Evolutionary conservation across 768 basidiomycete genomes (phyloP).

Genomic region (Boletus coccyginus): DNA sequence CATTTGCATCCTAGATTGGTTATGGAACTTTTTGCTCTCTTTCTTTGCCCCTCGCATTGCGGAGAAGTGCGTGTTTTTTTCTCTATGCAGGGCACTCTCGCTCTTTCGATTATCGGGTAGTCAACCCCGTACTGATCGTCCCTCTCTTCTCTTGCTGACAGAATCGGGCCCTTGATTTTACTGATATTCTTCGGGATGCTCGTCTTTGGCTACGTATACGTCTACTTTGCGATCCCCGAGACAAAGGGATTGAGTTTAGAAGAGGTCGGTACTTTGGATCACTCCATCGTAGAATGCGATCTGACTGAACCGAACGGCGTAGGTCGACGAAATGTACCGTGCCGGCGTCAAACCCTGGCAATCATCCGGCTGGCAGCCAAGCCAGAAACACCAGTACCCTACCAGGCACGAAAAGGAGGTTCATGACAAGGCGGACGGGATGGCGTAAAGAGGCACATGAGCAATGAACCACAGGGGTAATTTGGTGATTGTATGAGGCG

Average conservation of each 20-base stretch:
- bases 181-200: constrained; percentile 78
- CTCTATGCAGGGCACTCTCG: too few species aligned
- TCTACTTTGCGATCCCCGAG: constrained; percentile 79
- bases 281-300: not conserved
- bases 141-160: constrained; percentile 7
- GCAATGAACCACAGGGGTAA: too few species aligned
- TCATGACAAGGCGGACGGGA: not conserved
- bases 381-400: constrained; percentile 29
- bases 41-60: too few species aligned
- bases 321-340: constrained; percentile 75
- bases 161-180: constrained; percentile 73
- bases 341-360: constrained; percentile 63
- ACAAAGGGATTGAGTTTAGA: constrained; percentile 75
- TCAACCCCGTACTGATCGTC: not conserved
- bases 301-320: not conserved
- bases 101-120: not conserved
- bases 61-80: too few species aligned
- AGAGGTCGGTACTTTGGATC: constrained; percentile 42
- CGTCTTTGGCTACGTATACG: constrained; percentile 66
- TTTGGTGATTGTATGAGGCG: not conserved
- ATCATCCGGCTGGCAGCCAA: constrained; percentile 54
- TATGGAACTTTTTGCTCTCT: too few species aligned
- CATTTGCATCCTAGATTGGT: too few species aligned
- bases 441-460: not conserved
- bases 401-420: not conserved